Conservation (phyloP, 2,329 filamentous ascomycete species). For the Thelonectria rubi region DNA sequence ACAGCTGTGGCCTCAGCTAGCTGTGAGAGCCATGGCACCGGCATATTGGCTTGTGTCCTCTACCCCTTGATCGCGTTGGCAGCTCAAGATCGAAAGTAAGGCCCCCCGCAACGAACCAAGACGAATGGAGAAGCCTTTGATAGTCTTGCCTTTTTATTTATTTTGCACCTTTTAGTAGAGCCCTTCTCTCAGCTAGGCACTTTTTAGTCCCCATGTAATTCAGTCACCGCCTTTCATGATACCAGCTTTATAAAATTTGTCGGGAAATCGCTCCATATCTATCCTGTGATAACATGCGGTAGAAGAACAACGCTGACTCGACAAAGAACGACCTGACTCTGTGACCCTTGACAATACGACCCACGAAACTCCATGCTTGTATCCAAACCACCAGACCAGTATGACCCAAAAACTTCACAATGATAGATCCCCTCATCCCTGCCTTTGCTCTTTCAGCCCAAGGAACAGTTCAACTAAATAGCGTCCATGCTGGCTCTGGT, state of each 20-base stretch:
- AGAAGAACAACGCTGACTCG: slow-evolving; percentile 7
- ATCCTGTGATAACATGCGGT: slow-evolving; percentile 17
- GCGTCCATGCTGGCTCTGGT: slow-evolving; percentile 81
- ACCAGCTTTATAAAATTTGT: slow-evolving; percentile 48
- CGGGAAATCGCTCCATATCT: not conserved
- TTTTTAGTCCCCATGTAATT: slow-evolving; percentile 59
- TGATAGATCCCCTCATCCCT: not conserved
- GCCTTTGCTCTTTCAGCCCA: slow-evolving; percentile 8
- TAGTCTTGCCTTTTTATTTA: slow-evolving; percentile 50
- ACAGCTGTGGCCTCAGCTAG: slow-evolving; percentile 33
- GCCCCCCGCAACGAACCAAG: slow-evolving; percentile 38
- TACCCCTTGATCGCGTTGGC: slow-evolving; percentile 37
- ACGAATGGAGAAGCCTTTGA: slow-evolving; percentile 46
- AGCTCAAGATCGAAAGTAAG: slow-evolving; percentile 36
- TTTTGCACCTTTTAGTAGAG: slow-evolving; percentile 46
- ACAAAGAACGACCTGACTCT: slow-evolving; percentile 10
- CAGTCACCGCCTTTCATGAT: slow-evolving; percentile 54
- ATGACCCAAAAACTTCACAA: slow-evolving; percentile 18
- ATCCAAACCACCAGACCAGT: slow-evolving; percentile 19
- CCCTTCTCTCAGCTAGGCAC: slow-evolving; percentile 48
- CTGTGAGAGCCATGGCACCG: slow-evolving; percentile 41
- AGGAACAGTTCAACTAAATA: slow-evolving; percentile 55
- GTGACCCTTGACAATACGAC: slow-evolving; percentile 1
- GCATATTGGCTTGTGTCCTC: slow-evolving; percentile 34
- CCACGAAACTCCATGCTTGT: slow-evolving; percentile 40